A percentile compares a stretch with the other conserved stretches of the same genome.
These are phyloP conservation scores for Hamamelis virginiana DNA, from an alignment of 164 flowering plant species.

Conservation along the genomic window DNA sequence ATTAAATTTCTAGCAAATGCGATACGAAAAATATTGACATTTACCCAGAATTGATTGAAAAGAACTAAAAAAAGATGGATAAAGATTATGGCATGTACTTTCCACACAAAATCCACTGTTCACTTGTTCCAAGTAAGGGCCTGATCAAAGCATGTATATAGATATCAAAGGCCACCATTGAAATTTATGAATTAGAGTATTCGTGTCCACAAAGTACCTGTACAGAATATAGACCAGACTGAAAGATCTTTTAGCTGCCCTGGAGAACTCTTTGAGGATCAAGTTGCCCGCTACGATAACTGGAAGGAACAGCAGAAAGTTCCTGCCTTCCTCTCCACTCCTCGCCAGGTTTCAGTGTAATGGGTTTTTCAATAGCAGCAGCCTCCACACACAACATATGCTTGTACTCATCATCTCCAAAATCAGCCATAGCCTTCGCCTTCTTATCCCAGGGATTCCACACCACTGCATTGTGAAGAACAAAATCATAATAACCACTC, in stretches of 20 bases:
- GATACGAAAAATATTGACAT: too few relatives aligned
- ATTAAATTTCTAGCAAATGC: too few relatives aligned
- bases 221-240: slow-evolving; percentile 34
- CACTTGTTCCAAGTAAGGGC: neutral
- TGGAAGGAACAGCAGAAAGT: slow-evolving; percentile 76
- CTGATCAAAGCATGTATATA: neutral
- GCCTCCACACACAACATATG: slow-evolving; percentile 83
- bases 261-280: slow-evolving; percentile 73
- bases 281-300: slow-evolving; percentile 78
- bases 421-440: slow-evolving; percentile 71
- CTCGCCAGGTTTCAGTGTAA: slow-evolving; percentile 81
- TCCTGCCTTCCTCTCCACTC: slow-evolving; percentile 85
- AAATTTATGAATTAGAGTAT: neutral
- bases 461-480: slow-evolving; percentile 45
- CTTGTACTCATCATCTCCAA: slow-evolving; percentile 84
- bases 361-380: slow-evolving; percentile 68
- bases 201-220: slow-evolving; percentile 31
- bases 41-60: too few relatives aligned
- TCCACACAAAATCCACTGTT: too few relatives aligned
- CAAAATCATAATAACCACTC: neutral
- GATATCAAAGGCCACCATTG: neutral
- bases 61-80: too few relatives aligned
- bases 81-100: too few relatives aligned
- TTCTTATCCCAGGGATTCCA: slow-evolving; percentile 93
- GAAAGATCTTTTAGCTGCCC: slow-evolving; percentile 32